Evolutionary conservation across 805 yeast genomes (phyloP).

Genomic region (Kluyveromyces dobzhanskii): DNA sequence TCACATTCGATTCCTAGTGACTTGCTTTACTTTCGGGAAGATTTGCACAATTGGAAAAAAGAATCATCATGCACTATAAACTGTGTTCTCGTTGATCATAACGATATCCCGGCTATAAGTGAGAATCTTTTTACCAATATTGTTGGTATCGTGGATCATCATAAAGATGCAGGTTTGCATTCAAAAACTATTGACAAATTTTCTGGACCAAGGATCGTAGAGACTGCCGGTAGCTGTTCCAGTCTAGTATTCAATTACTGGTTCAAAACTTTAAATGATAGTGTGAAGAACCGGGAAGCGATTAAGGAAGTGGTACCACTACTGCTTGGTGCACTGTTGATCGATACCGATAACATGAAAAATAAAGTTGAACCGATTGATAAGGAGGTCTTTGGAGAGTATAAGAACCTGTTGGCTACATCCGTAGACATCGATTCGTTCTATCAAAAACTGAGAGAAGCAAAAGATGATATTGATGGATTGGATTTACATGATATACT

Average conservation of each 20-base stretch:
- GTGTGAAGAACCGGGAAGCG: slow-evolving; percentile 10
- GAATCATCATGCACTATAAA: slow-evolving; percentile 21
- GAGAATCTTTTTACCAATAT: slow-evolving; percentile 31
- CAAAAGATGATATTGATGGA: slow-evolving; percentile 58
- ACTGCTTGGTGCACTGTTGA: slow-evolving; percentile 57
- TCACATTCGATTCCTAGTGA: slow-evolving; percentile 39
- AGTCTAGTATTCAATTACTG: slow-evolving; percentile 63
- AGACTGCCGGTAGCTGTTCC: slow-evolving; percentile 69
- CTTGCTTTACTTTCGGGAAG: slow-evolving; percentile 59
- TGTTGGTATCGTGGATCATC: slow-evolving; percentile 76
- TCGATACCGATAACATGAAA: slow-evolving; percentile 67
- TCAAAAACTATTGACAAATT: slow-evolving; percentile 29
- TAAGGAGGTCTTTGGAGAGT: slow-evolving; percentile 33
- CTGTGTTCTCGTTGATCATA: slow-evolving; percentile 77
- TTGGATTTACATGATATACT: slow-evolving; percentile 54
- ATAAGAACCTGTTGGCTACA: slow-evolving; percentile 23
- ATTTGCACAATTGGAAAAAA: slow-evolving; percentile 32
- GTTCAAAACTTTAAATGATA: slow-evolving; percentile 22
- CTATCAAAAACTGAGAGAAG: slow-evolving; percentile 32
- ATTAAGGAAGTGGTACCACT: slow-evolving; percentile 36
- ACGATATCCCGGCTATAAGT: slow-evolving; percentile 48
- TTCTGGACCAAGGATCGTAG: slow-evolving; percentile 50
- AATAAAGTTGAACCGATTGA: slow-evolving; percentile 60
- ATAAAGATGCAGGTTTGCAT: slow-evolving; percentile 55
- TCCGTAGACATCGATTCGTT: slow-evolving; percentile 15